Evolutionary conservation across 148 eudicot genomes (phyloP).

Genomic region (Oxyria digyna): DNA sequence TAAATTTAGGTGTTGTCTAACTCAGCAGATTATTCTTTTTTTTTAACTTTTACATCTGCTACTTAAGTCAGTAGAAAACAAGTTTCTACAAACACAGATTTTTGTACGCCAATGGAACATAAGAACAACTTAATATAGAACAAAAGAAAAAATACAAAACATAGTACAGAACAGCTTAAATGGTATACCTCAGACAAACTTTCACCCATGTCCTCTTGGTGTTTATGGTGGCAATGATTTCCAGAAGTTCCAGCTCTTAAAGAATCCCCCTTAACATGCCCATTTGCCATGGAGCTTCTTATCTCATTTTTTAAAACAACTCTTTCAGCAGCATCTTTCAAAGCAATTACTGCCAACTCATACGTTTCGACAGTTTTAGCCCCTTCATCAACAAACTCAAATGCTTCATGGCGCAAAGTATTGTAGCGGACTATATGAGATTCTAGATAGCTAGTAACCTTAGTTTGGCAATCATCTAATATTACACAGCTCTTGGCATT

Average conservation of each 20-base stretch:
- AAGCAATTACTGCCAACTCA: slow-evolving; percentile 37
- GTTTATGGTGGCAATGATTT: slow-evolving; percentile 10
- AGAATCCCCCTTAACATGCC: slow-evolving; percentile 10
- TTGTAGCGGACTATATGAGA: slow-evolving; percentile 39
- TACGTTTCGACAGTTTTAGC: slow-evolving; percentile 30
- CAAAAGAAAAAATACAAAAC: neutral
- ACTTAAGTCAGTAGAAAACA: neutral
- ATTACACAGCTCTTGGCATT: slow-evolving; percentile 46
- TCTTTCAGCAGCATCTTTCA: slow-evolving; percentile 34
- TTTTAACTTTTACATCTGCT: too few species aligned
- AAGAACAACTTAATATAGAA: neutral
- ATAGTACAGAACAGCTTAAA: neutral
- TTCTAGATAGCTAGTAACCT: slow-evolving; percentile 24
- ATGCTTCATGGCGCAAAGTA: slow-evolving; percentile 35
- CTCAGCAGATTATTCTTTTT: too few species aligned
- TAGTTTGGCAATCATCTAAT: slow-evolving; percentile 23
- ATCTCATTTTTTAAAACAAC: slow-evolving; percentile 24
- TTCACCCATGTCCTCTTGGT: slow-evolving; percentile 11
- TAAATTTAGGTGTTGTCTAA: neutral
- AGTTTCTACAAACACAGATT: neutral
- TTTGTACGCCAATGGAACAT: neutral
- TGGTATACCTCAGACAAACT: slow-evolving; percentile 26
- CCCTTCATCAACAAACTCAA: slow-evolving; percentile 41
- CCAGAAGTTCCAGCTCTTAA: slow-evolving; percentile 10
- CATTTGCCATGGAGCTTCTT: slow-evolving; percentile 18